Evolutionary conservation across 441 rosid genomes (phyloP).

Genomic region (Melastoma candidum): DNA sequence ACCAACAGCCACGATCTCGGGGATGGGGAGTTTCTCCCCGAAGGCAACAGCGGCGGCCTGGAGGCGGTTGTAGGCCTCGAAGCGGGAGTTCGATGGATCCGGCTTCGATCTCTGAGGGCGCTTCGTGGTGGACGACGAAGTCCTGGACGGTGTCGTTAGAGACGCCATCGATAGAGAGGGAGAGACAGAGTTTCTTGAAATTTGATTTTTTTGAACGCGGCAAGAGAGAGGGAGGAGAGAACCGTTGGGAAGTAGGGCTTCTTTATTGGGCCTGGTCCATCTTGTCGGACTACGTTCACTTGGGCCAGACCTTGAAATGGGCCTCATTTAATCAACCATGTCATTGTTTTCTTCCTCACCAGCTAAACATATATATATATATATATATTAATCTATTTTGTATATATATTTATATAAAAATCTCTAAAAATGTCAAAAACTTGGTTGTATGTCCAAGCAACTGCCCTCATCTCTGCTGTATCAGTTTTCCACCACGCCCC

Average conservation of each 20-base stretch:
- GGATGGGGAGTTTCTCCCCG: constrained; percentile 92
- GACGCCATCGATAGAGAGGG: constrained; percentile 38
- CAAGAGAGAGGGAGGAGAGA: background rate
- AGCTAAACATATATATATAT: too few species aligned
- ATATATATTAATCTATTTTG: too few species aligned
- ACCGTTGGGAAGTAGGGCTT: too few species aligned
- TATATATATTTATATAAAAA: too few species aligned
- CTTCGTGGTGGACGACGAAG: constrained; percentile 28
- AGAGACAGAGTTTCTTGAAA: background rate
- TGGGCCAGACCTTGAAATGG: background rate
- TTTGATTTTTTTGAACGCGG: constrained; percentile 21
- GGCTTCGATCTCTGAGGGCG: constrained; percentile 17
- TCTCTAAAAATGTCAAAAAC: too few species aligned
- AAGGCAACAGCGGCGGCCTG: constrained; percentile 96
- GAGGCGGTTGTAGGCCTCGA: constrained; percentile 88
- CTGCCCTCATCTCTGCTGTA: too few species aligned
- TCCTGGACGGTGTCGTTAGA: constrained; percentile 55
- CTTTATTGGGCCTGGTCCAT: constrained; percentile 4
- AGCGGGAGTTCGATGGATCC: constrained; percentile 31
- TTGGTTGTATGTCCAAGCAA: too few species aligned
- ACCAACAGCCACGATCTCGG: constrained; percentile 93
- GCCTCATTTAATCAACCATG: too few species aligned
- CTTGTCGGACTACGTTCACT: too few species aligned
- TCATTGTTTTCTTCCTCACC: too few species aligned
- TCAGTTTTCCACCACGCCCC: too few species aligned